Percentiles rank a stretch among this genome's conserved stretches.
phyloP scores from a whole-genome alignment of 129 eudicot species.

The Escallonia herrerae region DNA sequence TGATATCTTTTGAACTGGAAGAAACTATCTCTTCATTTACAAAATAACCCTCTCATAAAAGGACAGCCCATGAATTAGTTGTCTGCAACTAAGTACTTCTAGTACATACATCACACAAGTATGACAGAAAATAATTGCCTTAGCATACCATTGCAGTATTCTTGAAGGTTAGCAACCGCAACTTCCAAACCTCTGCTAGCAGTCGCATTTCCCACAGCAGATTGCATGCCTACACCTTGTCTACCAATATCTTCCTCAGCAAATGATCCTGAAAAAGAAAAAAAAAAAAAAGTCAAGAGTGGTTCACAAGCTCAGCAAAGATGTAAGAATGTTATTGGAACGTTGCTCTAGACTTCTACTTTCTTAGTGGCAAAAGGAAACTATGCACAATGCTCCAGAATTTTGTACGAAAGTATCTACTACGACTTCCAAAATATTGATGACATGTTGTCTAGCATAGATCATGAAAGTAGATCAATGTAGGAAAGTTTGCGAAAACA shows the following conservation, averaged over 20 bases:
- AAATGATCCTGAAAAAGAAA: constrained; percentile 83
- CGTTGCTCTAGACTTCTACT: neutral
- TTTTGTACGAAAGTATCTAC: neutral
- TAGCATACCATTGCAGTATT: constrained; percentile 83
- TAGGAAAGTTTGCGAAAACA: too few species aligned
- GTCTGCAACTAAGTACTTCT: neutral
- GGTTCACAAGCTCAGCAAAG: neutral
- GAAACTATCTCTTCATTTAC: neutral
- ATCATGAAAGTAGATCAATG: too few species aligned
- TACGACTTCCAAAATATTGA: too few species aligned
- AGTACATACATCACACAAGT: neutral
- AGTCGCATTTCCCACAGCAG: constrained; percentile 78
- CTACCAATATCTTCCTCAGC: constrained; percentile 98
- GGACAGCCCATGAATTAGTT: neutral
- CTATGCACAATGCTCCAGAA: neutral
- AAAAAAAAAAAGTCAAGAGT: neutral
- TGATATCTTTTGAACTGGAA: too few species aligned
- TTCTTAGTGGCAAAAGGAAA: neutral
- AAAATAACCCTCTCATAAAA: too few species aligned
- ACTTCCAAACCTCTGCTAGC: constrained; percentile 98
- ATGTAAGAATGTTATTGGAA: neutral
- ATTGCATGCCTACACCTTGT: constrained; percentile 54
- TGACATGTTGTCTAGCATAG: too few species aligned
- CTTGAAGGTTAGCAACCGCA: constrained; percentile 98
- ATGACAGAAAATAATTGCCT: too few species aligned